These are phyloP conservation scores for Pleurotus tuber-regium DNA, from an alignment of 768 basidiomycete species.

Conservation along the genomic window DNA sequence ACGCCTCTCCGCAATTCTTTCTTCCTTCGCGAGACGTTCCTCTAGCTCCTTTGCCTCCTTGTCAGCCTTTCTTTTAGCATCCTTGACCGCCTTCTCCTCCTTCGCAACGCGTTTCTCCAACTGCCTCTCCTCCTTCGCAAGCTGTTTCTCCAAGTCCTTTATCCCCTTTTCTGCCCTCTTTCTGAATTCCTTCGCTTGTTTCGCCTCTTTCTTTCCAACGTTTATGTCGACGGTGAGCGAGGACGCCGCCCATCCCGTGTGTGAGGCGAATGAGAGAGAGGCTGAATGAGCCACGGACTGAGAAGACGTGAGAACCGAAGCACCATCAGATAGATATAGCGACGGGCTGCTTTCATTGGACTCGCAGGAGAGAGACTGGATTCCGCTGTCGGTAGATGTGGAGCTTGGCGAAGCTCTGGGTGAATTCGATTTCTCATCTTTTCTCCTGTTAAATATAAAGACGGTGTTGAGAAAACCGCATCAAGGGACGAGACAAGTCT, in stretches of 20 bases:
- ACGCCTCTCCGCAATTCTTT: not conserved
- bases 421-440: too few relatives aligned
- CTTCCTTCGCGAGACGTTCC: not conserved
- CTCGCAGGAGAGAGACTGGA: too few relatives aligned
- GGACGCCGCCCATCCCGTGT: not conserved
- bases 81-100: not conserved
- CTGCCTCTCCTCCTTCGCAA: not conserved
- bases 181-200: not conserved
- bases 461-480: too few relatives aligned
- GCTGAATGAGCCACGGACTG: too few relatives aligned
- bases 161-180: not conserved
- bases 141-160: not conserved
- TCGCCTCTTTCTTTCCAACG: not conserved
- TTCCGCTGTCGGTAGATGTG: too few relatives aligned
- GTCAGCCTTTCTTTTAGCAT: not conserved
- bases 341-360: too few relatives aligned
- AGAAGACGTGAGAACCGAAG: too few relatives aligned
- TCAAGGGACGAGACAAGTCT: too few relatives aligned
- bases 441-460: too few relatives aligned
- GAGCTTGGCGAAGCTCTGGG: too few relatives aligned
- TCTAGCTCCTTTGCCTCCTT: not conserved
- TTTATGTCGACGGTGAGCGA: too few relatives aligned
- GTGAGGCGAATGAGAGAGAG: not conserved
- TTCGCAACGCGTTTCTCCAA: not conserved
- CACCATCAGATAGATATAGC: too few relatives aligned